Base-by-base conservation (phyloP, 805 yeast species). In the Myxozyma vanderwaltii region DNA sequence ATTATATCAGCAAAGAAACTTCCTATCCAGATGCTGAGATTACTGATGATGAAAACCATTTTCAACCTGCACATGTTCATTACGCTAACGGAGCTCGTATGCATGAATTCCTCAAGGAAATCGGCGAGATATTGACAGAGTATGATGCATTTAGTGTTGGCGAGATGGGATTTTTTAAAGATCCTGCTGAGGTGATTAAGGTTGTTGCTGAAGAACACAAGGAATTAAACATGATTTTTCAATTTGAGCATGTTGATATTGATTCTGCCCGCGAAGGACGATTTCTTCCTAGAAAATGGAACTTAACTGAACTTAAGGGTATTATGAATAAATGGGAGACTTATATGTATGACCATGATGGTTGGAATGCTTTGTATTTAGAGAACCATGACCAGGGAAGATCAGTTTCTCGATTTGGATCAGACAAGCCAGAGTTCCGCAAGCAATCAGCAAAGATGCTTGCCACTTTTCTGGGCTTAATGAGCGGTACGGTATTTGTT, bases 361-460 rank as follows among this genome's bases (percentile, higher is more conserved):
- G 82, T 15, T 82, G 86, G 86, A 70, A 81, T 26, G 78, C 86
- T 19, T 76, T 76, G 13, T 81, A 78, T 70, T 69, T 77, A 59
- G 86, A 82, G 70, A 82, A 82, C 68, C 86, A 82, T 67, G 86
- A 82, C 70, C 84, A 80, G 66, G 81, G 85, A n/a, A 75, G 86
- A 66, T 72, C 79, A 31, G 76, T 81, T 45, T 71, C 82, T n/a
- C 75, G 85, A n/a, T n/a, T n/a, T n/a, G n/a, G n/a, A n/a, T n/a
- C 75, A 68, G 77, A 75, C 51, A 71, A 76, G 5, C 71, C 71
- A 27, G 63, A 70, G 52, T 58, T 67, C 70, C 69, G 77, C 45
- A 72, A 66, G 51, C 68, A 69, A 54, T 75, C 81, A 29, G 82
- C 82, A 26, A 82, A 82, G 71, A 70, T 81, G 68, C 69, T 82